Conservation (phyloP, 768 basidiomycete genomes). For the Lepiota brunneoincarnata region DNA sequence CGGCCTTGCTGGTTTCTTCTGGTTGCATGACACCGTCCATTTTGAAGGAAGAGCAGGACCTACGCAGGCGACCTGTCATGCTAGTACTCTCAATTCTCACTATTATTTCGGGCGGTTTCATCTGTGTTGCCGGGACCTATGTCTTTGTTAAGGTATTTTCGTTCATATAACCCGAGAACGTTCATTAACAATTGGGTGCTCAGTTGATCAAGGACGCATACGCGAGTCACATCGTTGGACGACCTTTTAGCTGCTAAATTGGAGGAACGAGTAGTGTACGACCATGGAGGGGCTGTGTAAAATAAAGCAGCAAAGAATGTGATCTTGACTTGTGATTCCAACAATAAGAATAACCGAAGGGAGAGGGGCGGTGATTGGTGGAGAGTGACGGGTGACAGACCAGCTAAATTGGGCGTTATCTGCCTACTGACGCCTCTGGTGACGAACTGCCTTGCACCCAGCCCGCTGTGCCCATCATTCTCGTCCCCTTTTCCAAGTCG, state of each 20-base stretch:
- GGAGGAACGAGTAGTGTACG: neutral
- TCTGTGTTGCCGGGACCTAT: conserved; percentile 51
- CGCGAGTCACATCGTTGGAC: conserved; percentile 35
- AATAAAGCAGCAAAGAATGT: neutral
- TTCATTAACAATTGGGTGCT: neutral
- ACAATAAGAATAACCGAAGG: neutral
- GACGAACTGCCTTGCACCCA: neutral
- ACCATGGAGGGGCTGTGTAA: neutral
- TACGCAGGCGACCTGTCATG: conserved; percentile 30
- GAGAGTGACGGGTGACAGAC: neutral
- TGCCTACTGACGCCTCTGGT: neutral
- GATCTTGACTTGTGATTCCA: neutral
- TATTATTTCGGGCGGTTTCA: conserved; percentile 46
- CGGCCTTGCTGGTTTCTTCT: conserved; percentile 52
- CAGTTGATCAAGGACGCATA: conserved; percentile 50
- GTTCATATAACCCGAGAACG: neutral
- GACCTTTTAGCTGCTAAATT: conserved; percentile 42
- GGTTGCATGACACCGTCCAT: conserved; percentile 47
- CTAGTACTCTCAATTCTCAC: conserved; percentile 38
- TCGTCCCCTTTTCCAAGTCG: conserved; percentile 11
- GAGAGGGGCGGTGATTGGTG: neutral
- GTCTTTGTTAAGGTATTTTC: conserved; percentile 45
- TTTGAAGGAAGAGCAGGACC: conserved; percentile 33
- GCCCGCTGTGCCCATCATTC: conserved; percentile 6
- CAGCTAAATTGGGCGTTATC: neutral